phyloP scores from a whole-genome alignment of 1,284 basidiomycete genomes.

The Trametes polyzona region DNA sequence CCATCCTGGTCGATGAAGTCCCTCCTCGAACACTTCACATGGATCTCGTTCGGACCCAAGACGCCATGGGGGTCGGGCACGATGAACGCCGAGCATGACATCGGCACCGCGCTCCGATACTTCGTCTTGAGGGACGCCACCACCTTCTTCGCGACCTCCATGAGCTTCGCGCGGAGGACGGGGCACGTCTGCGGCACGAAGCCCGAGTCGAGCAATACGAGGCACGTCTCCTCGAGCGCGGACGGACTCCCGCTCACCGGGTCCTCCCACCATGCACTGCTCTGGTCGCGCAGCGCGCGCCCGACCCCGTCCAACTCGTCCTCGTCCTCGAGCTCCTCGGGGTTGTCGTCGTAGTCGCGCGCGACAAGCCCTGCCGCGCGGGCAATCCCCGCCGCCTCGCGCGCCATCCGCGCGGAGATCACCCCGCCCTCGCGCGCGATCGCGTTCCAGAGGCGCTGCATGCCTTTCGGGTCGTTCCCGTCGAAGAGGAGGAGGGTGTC shows the following conservation, averaged over 20 bases:
- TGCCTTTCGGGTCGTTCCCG: conserved; percentile 22
- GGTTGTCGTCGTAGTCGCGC: conserved; percentile 23
- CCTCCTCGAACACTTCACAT: conserved; percentile 39
- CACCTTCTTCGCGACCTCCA: conserved; percentile 37
- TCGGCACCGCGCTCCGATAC: conserved; percentile 37
- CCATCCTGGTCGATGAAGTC: conserved; percentile 35
- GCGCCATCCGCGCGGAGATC: conserved; percentile 34
- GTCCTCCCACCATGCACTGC: conserved; percentile 42
- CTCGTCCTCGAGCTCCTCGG: conserved; percentile 24
- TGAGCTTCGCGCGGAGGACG: conserved; percentile 42
- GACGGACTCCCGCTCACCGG: conserved; percentile 46
- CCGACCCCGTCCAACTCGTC: conserved; percentile 23
- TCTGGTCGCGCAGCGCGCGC: conserved; percentile 17
- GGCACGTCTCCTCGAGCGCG: conserved; percentile 44
- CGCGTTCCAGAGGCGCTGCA: conserved; percentile 37
- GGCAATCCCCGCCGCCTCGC: conserved; percentile 37
- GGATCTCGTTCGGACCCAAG: conserved; percentile 42
- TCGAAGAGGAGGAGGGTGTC: conserved; percentile 31
- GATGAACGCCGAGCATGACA: conserved; percentile 45
- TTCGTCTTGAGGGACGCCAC: conserved; percentile 31
- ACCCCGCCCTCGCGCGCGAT: conserved; percentile 39
- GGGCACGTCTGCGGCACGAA: conserved; percentile 40
- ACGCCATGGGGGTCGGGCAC: conserved; percentile 45
- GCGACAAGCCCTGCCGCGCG: conserved; percentile 31
- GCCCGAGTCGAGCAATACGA: conserved; percentile 42